Evolutionary conservation across 1,284 basidiomycete genomes (phyloP), one percentile per base, ranked within the genome.

Genomic region (Cryptococcus maquisensis): DNA sequence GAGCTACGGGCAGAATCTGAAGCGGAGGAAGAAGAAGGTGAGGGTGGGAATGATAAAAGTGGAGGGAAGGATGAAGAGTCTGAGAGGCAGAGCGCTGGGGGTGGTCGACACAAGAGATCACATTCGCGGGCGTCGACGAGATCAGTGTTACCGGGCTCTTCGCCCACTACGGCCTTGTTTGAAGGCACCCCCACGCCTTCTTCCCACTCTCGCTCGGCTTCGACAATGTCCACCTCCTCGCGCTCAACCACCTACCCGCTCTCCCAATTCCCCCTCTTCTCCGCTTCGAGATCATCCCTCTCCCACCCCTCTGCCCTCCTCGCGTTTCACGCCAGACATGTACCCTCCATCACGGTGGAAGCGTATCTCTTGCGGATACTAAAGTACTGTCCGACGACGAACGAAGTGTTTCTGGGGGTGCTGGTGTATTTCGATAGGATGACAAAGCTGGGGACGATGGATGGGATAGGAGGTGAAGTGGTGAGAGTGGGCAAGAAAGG

Each of bases 381-480:
- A 76, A 97, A 95, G 71, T 98, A 98, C 74, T 98, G 95, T 73
- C 95, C 95, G 2, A 94, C 94, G 2, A 95, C 94, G 42, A 98
- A 98, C 78, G 91, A 98, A 71, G 95, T 98, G 42, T 98, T 98
- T 71, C 81, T 98, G 9, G 86, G 89, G 40, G 80, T 98, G 43
- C 81, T 98, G 52, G 93, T 98, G 46, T 98, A 98, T 76, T 98
- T 98, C 75, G 95, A 98, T 75, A 84, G 95, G 48, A 83, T 83
- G 81, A 81, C 79, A 56, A 71, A 79, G 52, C 63, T 70, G 39
- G 71, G 71, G 20, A 74, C 66, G 0, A 55, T 65, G 1, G 52
- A 45, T 9, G 72, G 70, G 10, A 68, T 71, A 3, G 71, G 67
- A 13, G 67, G 64, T 6, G 65, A 59, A 2, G 63, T 58, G 1